phyloP scores from a whole-genome alignment of 257 asterid species.

The Nyctanthes arbortristis region DNA sequence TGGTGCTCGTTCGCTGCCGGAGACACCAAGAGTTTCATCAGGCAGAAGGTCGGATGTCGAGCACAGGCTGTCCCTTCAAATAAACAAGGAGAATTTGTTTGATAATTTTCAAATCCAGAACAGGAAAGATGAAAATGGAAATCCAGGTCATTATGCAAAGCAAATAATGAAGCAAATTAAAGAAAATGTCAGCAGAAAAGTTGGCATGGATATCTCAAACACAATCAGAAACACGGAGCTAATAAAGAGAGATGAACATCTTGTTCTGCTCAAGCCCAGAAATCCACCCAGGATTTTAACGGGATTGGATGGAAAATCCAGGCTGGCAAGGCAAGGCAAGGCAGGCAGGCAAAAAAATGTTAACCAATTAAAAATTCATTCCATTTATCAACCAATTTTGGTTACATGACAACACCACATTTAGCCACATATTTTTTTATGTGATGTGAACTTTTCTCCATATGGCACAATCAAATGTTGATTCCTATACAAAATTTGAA shows the following conservation, averaged over 20 bases:
- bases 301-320: too few species aligned
- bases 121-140: constrained; percentile 31
- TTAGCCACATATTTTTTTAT: too few species aligned
- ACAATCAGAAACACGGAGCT: constrained; percentile 27
- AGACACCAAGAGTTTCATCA: constrained; percentile 66
- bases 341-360: too few species aligned
- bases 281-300: too few species aligned
- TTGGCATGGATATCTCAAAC: constrained; percentile 68
- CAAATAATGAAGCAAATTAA: constrained; percentile 67
- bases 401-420: too few species aligned
- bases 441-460: too few species aligned
- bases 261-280: constrained; percentile 11
- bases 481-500: too few species aligned
- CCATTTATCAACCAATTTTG: too few species aligned
- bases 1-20: constrained; percentile 72
- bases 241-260: constrained; percentile 43
- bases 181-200: constrained; percentile 60
- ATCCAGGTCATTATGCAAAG: constrained; percentile 51
- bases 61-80: constrained; percentile 68
- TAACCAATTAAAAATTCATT: too few species aligned
- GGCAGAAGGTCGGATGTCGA: constrained; percentile 72
- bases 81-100: constrained; percentile 47
- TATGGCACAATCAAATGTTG: too few species aligned
- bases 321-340: too few species aligned
- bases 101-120: constrained; percentile 30